A percentile compares a stretch with the other conserved stretches of the same genome.
These are phyloP conservation scores for Ogataea parapolymorpha DNA, from an alignment of 805 yeast genomes.

Conservation along the genomic window DNA sequence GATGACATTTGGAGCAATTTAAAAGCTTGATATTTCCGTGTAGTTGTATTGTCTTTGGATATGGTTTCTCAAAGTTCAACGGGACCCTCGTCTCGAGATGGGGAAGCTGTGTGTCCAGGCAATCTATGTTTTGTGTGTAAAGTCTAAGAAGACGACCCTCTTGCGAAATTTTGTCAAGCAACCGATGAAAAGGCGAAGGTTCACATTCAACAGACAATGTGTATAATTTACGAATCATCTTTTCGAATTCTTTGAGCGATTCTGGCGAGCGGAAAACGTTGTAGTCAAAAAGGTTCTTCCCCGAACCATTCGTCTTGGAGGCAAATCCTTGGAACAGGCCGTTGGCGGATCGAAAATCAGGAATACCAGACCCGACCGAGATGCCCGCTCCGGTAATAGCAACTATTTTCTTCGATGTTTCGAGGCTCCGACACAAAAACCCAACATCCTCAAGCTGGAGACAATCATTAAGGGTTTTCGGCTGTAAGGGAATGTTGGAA, in stretches of 20 bases:
- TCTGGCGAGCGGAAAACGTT: conserved; percentile 65
- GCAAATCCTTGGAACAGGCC: conserved; percentile 66
- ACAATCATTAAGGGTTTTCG: conserved; percentile 31
- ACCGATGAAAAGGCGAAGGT: conserved; percentile 74
- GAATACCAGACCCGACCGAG: conserved; percentile 88
- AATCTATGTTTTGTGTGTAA: conserved; percentile 87
- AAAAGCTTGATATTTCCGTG: conserved; percentile 78
- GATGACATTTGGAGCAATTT: conserved; percentile 74
- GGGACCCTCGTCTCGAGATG: conserved; percentile 50
- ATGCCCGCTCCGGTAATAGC: conserved; percentile 88
- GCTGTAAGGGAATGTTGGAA: conserved; percentile 24
- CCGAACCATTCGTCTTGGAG: conserved; percentile 39
- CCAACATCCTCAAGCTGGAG: conserved; percentile 41
- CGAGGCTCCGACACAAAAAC: conserved; percentile 50
- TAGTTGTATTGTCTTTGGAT: conserved; percentile 67
- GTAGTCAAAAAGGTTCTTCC: conserved; percentile 69
- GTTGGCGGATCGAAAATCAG: conserved; percentile 67
- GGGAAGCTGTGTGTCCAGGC: conserved; percentile 61
- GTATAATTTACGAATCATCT: conserved; percentile 65
- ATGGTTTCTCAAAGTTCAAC: conserved; percentile 32
- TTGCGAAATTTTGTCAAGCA: conserved; percentile 55
- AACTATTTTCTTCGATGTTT: conserved; percentile 54
- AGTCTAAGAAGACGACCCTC: conserved; percentile 66
- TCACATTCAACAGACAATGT: conserved; percentile 48
- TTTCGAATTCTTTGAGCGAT: conserved; percentile 63